A percentile compares a stretch with the other conserved stretches of the same genome.
Evolutionary conservation across 1,139 yeast species (phyloP).

Genomic region (Kazachstania sp.): DNA sequence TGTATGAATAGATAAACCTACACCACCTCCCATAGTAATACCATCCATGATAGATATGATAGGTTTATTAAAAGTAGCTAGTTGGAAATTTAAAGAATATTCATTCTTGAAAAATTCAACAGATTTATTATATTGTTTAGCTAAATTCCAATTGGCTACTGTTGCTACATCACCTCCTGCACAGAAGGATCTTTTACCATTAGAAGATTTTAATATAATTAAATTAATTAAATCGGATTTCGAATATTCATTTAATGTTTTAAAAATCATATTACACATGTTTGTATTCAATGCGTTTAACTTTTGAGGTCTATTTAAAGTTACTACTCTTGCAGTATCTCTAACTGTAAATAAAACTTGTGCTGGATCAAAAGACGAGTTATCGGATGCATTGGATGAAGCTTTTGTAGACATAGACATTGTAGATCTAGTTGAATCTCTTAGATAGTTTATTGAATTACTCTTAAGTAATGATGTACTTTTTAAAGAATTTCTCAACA

Average conservation of each 20-base stretch:
- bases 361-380: slow-evolving; percentile 4
- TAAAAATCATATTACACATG: slow-evolving; percentile 69
- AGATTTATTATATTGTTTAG: slow-evolving; percentile 41
- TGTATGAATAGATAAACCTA: slow-evolving; percentile 85
- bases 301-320: slow-evolving; percentile 73
- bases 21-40: slow-evolving; percentile 98
- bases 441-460: neutral
- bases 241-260: slow-evolving; percentile 68
- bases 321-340: slow-evolving; percentile 58
- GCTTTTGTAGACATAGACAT: neutral
- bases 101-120: slow-evolving; percentile 68
- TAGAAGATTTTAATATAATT: slow-evolving; percentile 58
- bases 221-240: slow-evolving; percentile 58
- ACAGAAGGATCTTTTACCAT: slow-evolving; percentile 42
- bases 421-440: neutral
- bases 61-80: slow-evolving; percentile 80
- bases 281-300: slow-evolving; percentile 75
- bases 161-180: slow-evolving; percentile 95
- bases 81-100: slow-evolving; percentile 69
- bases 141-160: slow-evolving; percentile 47
- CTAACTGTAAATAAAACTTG: slow-evolving; percentile 17
- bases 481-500: neutral
- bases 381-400: neutral
- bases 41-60: slow-evolving; percentile 81
- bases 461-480: neutral